Conservation (phyloP, 257 asterid species). For the Penstemon newberryi region DNA sequence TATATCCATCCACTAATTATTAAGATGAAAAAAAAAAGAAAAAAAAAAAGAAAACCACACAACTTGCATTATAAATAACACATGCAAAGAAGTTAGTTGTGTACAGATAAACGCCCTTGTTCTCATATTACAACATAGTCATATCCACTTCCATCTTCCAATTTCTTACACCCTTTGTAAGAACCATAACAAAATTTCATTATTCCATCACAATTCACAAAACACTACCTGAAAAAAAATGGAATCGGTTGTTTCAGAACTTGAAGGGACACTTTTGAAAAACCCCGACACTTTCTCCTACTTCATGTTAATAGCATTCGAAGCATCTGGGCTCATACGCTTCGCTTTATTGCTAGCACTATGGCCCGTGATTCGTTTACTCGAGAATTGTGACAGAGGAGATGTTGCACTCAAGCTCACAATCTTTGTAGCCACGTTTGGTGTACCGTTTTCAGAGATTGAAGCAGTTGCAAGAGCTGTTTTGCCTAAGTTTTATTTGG, state of each 20-base stretch:
- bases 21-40: constrained; percentile 7
- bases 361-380: constrained; percentile 67
- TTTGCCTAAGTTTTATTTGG: constrained; percentile 70
- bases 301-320: constrained; percentile 88
- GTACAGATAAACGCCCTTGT: constrained; percentile 46
- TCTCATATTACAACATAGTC: constrained; percentile 46
- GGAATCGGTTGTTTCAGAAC: constrained; percentile 60
- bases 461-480: constrained; percentile 79
- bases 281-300: constrained; percentile 64
- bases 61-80: constrained; percentile 32
- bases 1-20: constrained; percentile 35
- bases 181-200: neutral
- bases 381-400: constrained; percentile 43
- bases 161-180: constrained; percentile 30
- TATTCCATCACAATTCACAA: neutral
- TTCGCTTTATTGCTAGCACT: constrained; percentile 49
- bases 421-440: constrained; percentile 61
- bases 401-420: constrained; percentile 61
- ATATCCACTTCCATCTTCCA: constrained; percentile 64
- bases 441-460: constrained; percentile 52
- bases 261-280: constrained; percentile 76
- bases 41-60: neutral
- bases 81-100: constrained; percentile 43
- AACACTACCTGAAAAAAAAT: constrained; percentile 7
- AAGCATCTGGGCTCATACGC: constrained; percentile 72